Base-by-base conservation (phyloP, 1,139 yeast genomes). In the Zygoascus meyerae region DNA sequence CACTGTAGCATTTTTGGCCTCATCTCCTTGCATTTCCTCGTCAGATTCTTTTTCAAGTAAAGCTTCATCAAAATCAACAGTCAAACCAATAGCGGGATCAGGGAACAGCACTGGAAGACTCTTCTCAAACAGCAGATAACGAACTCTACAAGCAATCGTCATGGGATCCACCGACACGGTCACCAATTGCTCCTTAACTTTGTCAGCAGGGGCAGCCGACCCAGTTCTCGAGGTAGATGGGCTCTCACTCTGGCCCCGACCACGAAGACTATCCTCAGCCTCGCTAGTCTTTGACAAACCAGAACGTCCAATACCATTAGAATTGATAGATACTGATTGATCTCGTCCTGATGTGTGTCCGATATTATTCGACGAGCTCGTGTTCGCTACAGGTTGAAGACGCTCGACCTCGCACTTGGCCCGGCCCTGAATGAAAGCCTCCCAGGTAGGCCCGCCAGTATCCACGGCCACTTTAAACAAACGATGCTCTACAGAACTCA, bases 81-180 rank as follows among this genome's bases (percentile, higher is more conserved):
- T 37, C 35, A 51, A 52, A 11, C 40, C 45, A 14, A 34, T 8
- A 15, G 47, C 50, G 10, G 55, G 52, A n/a, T 54, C 56, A 10
- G 67, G 65, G 43, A 56, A 66, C 16, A 67, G 34, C 38, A 62
- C 49, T 8, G 62, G 62, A 8, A 67, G 55, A 3, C 66, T 55
- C 48, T 57, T 59, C 45, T 69, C 74, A 51, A 61, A 69, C 9
- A 70, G 59, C 73, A 70, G 70, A 47, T 67, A 68, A 21, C 74
- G 51, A 8, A 70, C 68, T 28, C 70, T 60, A 44, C 69, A 62
- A 33, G 73, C 69, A 37, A 70, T 53, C 28, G 59, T 54, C 16
- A 65, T 55, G 6, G 64, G 55, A 48, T 70, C 72, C 12, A 67
- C 52, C 3, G 52, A 48, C 3, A 52, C 48, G 12, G 52, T 48